phyloP scores from a whole-genome alignment of 805 yeast genomes.

The Yueomyces sp. region DNA sequence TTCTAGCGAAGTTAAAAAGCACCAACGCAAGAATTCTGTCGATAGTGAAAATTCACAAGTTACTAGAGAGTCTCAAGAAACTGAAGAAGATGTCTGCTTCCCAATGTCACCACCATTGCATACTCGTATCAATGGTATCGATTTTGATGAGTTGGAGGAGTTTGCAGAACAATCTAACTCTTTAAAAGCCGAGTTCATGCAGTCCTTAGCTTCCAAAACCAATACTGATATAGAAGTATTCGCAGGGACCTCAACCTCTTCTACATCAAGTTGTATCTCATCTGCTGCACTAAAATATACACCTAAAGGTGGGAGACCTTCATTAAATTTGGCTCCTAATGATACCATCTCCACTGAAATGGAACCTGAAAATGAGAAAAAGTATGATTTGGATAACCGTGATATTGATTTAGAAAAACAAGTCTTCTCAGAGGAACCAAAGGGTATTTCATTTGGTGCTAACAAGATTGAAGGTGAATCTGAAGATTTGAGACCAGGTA shows the following conservation, averaged over 20 bases:
- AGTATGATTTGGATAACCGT: no score
- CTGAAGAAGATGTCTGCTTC: slow-evolving; percentile 95
- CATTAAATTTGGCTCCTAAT: neutral
- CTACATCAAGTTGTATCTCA: slow-evolving; percentile 29
- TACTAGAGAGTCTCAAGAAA: slow-evolving; percentile 72
- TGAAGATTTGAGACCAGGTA: slow-evolving; percentile 2
- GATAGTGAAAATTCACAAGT: slow-evolving; percentile 67
- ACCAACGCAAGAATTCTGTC: slow-evolving; percentile 13
- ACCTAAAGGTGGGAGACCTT: slow-evolving; percentile 24
- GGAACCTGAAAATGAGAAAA: neutral
- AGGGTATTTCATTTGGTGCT: neutral
- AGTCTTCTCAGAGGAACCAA: neutral
- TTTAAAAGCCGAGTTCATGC: slow-evolving; percentile 30
- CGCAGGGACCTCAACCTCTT: slow-evolving; percentile 4
- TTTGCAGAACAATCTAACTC: slow-evolving; percentile 47
- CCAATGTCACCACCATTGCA: slow-evolving; percentile 66
- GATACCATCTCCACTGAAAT: slow-evolving; percentile 1
- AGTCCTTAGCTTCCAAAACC: slow-evolving; percentile 7
- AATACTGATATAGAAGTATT: neutral
- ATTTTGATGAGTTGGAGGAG: slow-evolving; percentile 81
- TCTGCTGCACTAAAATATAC: slow-evolving; percentile 51
- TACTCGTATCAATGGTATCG: slow-evolving; percentile 60
- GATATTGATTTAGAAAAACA: slow-evolving; percentile 26
- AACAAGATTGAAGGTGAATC: slow-evolving; percentile 1
- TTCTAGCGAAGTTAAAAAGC: slow-evolving; percentile 3